Conservation (phyloP, 179 eudicot genomes). For the Actinidia chinensis region DNA sequence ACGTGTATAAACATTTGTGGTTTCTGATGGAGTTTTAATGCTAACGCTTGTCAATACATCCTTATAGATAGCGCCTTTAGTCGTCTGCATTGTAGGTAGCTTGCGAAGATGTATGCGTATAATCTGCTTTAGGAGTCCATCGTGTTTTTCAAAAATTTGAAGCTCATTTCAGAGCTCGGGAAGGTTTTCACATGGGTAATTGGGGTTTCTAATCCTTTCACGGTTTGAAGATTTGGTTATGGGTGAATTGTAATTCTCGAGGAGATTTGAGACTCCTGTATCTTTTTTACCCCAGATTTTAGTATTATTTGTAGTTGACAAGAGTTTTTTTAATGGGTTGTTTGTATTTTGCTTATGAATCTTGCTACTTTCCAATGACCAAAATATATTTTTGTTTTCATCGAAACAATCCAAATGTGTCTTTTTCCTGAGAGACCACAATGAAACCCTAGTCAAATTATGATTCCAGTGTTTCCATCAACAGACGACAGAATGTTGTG, state of each 20-base stretch:
- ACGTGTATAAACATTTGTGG: background rate
- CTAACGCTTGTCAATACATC: background rate
- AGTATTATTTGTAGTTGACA: background rate
- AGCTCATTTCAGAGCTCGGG: background rate
- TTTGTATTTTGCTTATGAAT: background rate
- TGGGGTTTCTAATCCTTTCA: background rate
- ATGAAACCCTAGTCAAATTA: no score
- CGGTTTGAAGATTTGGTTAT: background rate
- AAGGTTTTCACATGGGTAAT: background rate
- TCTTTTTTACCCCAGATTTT: background rate
- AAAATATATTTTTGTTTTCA: no score
- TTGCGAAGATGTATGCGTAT: no score
- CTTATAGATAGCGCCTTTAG: background rate
- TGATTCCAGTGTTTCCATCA: no score
- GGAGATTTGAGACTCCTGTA: background rate
- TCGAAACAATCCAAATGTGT: no score
- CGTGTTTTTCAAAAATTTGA: no score
- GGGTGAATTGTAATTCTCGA: background rate
- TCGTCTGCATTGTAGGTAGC: no score
- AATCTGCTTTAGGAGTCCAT: no score
- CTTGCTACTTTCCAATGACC: no score
- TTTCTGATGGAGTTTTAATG: background rate
- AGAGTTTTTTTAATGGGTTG: background rate
- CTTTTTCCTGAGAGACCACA: no score
- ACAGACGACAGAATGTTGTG: no score